A percentile compares a stretch with the other conserved stretches of the same genome.
Evolutionary conservation across 140 eudicot species (phyloP).

Genomic region (Anethum foeniculum): DNA sequence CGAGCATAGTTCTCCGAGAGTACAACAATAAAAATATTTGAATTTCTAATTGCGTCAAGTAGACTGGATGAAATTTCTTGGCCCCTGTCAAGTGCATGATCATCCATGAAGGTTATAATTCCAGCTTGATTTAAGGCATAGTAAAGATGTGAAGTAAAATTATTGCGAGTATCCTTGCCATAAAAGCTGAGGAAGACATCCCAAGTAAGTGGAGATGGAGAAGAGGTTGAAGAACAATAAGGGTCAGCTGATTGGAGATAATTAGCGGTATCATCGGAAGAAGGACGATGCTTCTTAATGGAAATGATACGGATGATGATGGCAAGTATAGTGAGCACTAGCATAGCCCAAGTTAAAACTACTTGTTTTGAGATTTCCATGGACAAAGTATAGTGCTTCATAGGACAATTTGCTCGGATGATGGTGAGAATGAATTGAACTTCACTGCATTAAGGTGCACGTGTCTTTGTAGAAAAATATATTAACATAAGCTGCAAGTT

Average conservation of each 20-base stretch:
- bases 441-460: no score
- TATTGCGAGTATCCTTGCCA: background rate
- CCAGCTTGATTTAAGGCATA: background rate
- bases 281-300: background rate
- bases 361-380: no score
- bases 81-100: background rate
- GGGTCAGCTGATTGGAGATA: background rate
- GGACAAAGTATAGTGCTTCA: no score
- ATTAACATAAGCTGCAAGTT: no score
- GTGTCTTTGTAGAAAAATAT: no score
- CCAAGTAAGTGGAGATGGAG: background rate
- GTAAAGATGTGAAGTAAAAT: slow-evolving; percentile 1
- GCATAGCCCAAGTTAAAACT: no score
- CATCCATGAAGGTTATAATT: background rate
- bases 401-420: no score
- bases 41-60: background rate
- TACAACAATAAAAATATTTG: background rate
- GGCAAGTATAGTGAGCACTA: no score
- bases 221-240: background rate
- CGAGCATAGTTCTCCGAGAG: background rate
- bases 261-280: background rate
- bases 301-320: no score
- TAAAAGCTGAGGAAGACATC: background rate
- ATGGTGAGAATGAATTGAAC: no score
- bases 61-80: background rate